These are phyloP conservation scores for Diaporthe australafricana DNA, from an alignment of 2,329 filamentous ascomycete species.

Conservation along the genomic window DNA sequence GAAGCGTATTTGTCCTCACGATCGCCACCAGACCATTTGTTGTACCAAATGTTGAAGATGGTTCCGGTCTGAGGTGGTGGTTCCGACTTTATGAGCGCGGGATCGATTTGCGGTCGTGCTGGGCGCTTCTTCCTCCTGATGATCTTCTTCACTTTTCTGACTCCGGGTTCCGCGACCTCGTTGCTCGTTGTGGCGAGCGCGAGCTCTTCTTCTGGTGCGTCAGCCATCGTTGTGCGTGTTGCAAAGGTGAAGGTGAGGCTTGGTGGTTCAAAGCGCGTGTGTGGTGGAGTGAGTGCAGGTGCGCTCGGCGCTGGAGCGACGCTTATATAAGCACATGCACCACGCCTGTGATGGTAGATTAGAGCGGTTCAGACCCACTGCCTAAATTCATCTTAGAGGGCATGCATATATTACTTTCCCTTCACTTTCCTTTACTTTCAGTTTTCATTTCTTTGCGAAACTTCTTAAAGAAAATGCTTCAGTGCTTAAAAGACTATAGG, in stretches of 20 bases:
- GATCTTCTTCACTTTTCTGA: constrained; percentile 86
- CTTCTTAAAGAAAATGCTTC: no score
- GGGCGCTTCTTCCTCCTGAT: constrained; percentile 91
- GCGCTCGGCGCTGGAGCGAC: no score
- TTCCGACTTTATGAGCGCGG: constrained; percentile 83
- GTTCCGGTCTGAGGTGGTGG: constrained; percentile 93
- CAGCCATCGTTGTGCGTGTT: constrained; percentile 40
- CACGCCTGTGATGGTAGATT: no score
- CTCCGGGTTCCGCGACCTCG: constrained; percentile 59
- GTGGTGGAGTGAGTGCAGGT: no score
- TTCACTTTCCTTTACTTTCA: no score
- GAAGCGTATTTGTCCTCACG: constrained; percentile 91
- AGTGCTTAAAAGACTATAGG: no score
- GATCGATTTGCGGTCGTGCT: constrained; percentile 90
- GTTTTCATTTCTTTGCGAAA: no score
- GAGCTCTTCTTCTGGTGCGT: constrained; percentile 43
- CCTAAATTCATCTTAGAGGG: no score
- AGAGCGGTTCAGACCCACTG: no score
- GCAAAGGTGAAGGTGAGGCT: background rate
- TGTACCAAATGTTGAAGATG: constrained; percentile 99
- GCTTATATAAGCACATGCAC: no score
- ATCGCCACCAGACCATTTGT: constrained; percentile 97
- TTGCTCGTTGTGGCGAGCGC: constrained; percentile 52
- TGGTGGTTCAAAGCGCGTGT: no score
- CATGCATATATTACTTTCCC: no score